phyloP scores from a whole-genome alignment of 129 eudicot species.

The Saussurea involucrata region DNA sequence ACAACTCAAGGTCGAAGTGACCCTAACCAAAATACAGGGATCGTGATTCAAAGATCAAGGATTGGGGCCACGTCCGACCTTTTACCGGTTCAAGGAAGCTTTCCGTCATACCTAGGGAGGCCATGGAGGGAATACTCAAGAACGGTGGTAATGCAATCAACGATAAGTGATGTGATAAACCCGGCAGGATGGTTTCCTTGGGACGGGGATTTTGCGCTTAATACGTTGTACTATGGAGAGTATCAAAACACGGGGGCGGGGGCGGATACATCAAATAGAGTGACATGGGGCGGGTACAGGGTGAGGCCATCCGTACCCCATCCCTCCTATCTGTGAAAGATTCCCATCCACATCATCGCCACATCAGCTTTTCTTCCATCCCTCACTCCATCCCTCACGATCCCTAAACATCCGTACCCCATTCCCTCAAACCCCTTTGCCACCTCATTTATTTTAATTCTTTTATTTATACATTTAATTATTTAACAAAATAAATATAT shows the following conservation, averaged over 20 bases:
- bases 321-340: no score
- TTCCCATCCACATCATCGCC: no score
- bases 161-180: slow-evolving; percentile 47
- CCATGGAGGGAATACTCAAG: slow-evolving; percentile 85
- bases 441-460: no score
- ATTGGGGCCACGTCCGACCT: slow-evolving; percentile 71
- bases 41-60: slow-evolving; percentile 62
- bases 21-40: slow-evolving; percentile 89
- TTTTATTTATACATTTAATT: no score
- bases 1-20: slow-evolving; percentile 87
- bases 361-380: no score
- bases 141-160: slow-evolving; percentile 66
- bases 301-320: no score
- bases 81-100: slow-evolving; percentile 40
- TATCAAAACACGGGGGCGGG: slow-evolving; percentile 71
- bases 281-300: slow-evolving; percentile 57
- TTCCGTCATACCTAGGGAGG: slow-evolving; percentile 70
- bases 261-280: slow-evolving; percentile 56
- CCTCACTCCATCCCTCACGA: no score
- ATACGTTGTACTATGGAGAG: slow-evolving; percentile 69
- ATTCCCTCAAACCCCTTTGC: no score
- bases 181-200: slow-evolving; percentile 86
- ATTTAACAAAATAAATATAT: no score
- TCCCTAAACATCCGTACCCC: no score
- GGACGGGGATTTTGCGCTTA: slow-evolving; percentile 57